These are phyloP conservation scores for Penicillium longicatenatum DNA, from an alignment of 495 filamentous ascomycete species.

Conservation along the genomic window DNA sequence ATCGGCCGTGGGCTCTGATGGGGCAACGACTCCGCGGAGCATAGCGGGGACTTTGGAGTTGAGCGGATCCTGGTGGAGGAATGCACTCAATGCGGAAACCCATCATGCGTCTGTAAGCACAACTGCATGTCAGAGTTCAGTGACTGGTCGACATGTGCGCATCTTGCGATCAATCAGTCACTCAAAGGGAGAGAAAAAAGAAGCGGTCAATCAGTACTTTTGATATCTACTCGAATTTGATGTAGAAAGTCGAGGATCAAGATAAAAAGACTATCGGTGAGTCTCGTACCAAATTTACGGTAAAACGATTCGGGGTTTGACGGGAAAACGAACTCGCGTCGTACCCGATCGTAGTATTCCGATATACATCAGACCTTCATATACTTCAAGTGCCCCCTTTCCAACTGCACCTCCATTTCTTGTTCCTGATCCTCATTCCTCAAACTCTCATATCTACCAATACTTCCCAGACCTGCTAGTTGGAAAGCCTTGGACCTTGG, in stretches of 20 bases:
- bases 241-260: not conserved
- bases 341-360: not conserved
- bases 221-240: not conserved
- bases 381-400: not conserved
- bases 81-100: constrained; percentile 1
- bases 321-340: not conserved
- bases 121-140: not conserved
- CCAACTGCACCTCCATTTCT: too few relatives aligned
- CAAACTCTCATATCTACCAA: not conserved
- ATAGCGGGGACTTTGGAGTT: not conserved
- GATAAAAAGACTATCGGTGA: not conserved
- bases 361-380: too few relatives aligned
- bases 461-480: too few relatives aligned
- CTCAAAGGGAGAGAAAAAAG: not conserved
- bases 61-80: not conserved
- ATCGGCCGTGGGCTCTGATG: not conserved
- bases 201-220: not conserved
- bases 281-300: not conserved
- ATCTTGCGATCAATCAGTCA: not conserved
- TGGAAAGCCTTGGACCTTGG: too few relatives aligned
- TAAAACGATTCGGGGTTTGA: not conserved
- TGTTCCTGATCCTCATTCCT: not conserved
- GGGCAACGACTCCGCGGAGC: not conserved
- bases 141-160: not conserved
- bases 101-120: not conserved